phyloP scores from a whole-genome alignment of 345 rosid genomes.

The Arabidopsis suecica region DNA sequence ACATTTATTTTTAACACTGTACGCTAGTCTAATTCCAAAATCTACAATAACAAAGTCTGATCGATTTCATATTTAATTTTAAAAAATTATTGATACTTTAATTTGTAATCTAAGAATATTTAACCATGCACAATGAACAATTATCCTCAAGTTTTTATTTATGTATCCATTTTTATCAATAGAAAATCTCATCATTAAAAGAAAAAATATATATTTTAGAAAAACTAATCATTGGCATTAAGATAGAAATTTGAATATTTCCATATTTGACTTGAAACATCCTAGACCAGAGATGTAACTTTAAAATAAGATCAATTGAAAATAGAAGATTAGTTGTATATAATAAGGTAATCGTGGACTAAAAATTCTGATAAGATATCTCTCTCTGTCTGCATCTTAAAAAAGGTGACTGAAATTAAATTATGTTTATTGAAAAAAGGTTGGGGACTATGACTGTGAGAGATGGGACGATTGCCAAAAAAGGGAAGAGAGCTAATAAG shows the following conservation, averaged over 20 bases:
- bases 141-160: not conserved
- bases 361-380: slow-evolving; percentile 15
- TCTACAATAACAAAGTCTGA: not conserved
- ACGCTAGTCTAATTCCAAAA: not conserved
- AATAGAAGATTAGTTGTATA: slow-evolving; percentile 16
- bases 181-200: slow-evolving; percentile 7
- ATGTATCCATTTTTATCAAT: not conserved
- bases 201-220: no score
- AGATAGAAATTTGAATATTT: slow-evolving; percentile 1
- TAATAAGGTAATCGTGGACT: slow-evolving; percentile 23
- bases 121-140: not conserved
- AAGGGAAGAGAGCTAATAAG: slow-evolving; percentile 53
- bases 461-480: slow-evolving; percentile 85
- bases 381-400: slow-evolving; percentile 31
- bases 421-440: slow-evolving; percentile 1
- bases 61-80: not conserved
- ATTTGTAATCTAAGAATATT: not conserved
- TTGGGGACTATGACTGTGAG: slow-evolving; percentile 42
- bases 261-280: slow-evolving; percentile 22
- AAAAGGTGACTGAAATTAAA: slow-evolving; percentile 34
- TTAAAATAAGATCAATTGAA: not conserved
- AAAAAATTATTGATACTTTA: not conserved
- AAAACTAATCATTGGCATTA: slow-evolving; percentile 14
- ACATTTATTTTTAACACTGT: not conserved
- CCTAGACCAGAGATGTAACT: not conserved